phyloP scores from a whole-genome alignment of 805 yeast genomes.

The Sungouiella thailandica region DNA sequence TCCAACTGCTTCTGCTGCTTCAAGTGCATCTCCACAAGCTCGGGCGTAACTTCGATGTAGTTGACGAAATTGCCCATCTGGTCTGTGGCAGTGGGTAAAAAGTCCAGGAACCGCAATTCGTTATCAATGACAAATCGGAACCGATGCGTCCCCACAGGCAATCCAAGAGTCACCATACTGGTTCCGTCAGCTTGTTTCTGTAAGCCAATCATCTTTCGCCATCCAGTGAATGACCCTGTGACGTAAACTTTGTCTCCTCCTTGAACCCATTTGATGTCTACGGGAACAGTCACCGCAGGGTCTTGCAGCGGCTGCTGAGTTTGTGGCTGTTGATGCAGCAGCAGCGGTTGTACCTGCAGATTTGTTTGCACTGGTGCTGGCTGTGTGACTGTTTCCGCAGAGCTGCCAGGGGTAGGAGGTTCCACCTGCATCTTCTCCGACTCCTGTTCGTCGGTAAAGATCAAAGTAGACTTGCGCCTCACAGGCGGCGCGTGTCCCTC shows the following conservation, averaged over 20 bases:
- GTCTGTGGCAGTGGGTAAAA: constrained; percentile 93
- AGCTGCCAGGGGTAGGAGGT: constrained; percentile 23
- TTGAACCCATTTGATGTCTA: constrained; percentile 86
- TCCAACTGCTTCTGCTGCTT: constrained; percentile 21
- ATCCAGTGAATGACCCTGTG: constrained; percentile 96
- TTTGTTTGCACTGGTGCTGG: constrained; percentile 8
- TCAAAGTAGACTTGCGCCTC: constrained; percentile 66
- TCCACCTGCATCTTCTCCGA: too few relatives aligned
- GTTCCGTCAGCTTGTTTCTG: constrained; percentile 46
- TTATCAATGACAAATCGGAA: constrained; percentile 92
- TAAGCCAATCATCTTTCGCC: constrained; percentile 96
- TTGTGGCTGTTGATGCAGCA: too few relatives aligned
- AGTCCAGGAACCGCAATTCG: constrained; percentile 83
- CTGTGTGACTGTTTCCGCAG: constrained; percentile 13
- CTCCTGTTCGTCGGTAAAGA: constrained; percentile 65
- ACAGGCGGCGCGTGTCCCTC: constrained; percentile 24
- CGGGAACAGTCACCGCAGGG: constrained; percentile 37
- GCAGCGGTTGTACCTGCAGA: constrained; percentile 6
- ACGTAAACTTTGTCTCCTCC: constrained; percentile 96
- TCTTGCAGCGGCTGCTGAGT: too few relatives aligned
- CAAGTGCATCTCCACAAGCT: constrained; percentile 26
- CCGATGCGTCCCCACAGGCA: constrained; percentile 89
- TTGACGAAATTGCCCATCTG: constrained; percentile 95
- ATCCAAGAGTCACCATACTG: constrained; percentile 64
- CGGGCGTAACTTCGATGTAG: constrained; percentile 71